Percentiles rank a stretch among this genome's conserved stretches.
These are phyloP conservation scores for Quercus alba DNA, from an alignment of 306 rosid species.

Conservation along the genomic window DNA sequence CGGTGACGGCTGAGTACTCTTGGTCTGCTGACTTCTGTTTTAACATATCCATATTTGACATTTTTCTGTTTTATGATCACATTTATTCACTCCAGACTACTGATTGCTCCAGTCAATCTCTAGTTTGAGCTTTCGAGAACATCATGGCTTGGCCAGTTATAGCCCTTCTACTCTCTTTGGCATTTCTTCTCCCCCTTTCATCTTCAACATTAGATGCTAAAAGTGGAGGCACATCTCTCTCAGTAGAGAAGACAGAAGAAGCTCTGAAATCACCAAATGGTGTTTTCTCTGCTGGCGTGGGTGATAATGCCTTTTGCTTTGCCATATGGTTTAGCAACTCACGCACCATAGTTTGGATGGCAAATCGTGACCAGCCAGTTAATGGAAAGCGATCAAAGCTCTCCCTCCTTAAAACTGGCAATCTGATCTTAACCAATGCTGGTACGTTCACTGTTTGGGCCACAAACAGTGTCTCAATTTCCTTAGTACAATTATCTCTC, in stretches of 20 bases:
- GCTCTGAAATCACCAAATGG: constrained; percentile 31
- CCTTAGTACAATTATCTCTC: constrained; percentile 17
- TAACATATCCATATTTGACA: no score
- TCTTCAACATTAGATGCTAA: background rate
- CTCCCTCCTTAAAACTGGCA: constrained; percentile 15
- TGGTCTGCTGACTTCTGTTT: no score
- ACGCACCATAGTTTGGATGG: constrained; percentile 39
- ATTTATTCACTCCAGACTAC: no score
- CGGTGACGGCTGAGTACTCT: no score
- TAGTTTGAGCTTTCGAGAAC: no score
- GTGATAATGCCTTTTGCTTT: constrained; percentile 47
- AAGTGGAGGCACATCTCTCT: constrained; percentile 31
- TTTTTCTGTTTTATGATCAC: no score
- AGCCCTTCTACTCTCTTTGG: no score
- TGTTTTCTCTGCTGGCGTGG: constrained; percentile 42
- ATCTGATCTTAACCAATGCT: constrained; percentile 20
- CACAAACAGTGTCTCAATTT: background rate
- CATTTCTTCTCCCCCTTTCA: no score
- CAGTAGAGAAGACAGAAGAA: constrained; percentile 29
- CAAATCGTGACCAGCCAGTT: constrained; percentile 36
- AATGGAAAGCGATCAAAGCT: constrained; percentile 46
- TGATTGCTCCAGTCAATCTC: no score
- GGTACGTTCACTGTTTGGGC: constrained; percentile 35
- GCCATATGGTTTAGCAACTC: constrained; percentile 32
- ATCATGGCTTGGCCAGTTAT: no score